Conservation (phyloP, 1,284 basidiomycete species). For the Rhodotorula sp. region DNA sequence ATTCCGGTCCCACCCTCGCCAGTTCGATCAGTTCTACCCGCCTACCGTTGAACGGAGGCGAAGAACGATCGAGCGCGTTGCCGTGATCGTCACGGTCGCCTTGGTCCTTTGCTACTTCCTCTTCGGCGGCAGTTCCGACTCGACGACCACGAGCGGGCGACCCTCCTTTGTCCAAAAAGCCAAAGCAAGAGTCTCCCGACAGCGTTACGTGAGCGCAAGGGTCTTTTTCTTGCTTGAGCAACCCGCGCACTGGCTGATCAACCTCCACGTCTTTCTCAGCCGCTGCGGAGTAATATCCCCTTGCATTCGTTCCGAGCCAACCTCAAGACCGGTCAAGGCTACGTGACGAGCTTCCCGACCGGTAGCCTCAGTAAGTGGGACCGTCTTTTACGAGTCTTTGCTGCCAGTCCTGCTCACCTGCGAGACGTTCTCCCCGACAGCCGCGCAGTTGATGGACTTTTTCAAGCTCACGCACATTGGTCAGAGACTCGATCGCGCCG, state of each 20-base stretch:
- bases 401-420: not conserved
- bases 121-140: not conserved
- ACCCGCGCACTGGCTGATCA: too few relatives aligned
- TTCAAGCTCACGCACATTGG: slow-evolving; percentile 39
- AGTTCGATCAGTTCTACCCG: slow-evolving; percentile 30
- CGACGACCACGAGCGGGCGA: not conserved
- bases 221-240: too few relatives aligned
- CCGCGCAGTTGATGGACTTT: slow-evolving; percentile 36
- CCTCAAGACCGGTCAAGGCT: slow-evolving; percentile 21
- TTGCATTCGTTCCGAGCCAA: slow-evolving; percentile 35
- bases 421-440: slow-evolving; percentile 2
- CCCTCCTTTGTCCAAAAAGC: slow-evolving; percentile 17
- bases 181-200: slow-evolving; percentile 14
- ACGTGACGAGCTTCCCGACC: slow-evolving; percentile 39
- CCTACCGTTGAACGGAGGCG: slow-evolving; percentile 22
- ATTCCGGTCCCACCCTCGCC: not conserved
- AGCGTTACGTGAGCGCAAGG: slow-evolving; percentile 18
- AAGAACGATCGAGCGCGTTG: slow-evolving; percentile 17
- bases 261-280: not conserved
- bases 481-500: slow-evolving; percentile 29
- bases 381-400: too few relatives aligned
- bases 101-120: slow-evolving; percentile 9
- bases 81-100: not conserved
- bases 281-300: slow-evolving; percentile 30
- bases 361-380: slow-evolving; percentile 31